phyloP scores from a whole-genome alignment of 73 alveolate genomes.

The Paramecium bursaria region DNA sequence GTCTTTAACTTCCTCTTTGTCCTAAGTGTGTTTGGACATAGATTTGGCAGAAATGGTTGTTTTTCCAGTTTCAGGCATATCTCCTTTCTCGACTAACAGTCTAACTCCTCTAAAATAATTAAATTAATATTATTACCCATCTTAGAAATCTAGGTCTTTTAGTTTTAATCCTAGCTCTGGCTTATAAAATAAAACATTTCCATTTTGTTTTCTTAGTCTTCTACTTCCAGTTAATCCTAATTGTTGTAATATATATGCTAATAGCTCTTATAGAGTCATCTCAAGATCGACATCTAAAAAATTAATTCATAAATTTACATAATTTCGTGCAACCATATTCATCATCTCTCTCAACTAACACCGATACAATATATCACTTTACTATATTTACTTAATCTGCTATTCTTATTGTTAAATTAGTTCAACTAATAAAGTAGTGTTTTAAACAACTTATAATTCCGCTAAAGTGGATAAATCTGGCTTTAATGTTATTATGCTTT shows the following conservation, averaged over 20 bases:
- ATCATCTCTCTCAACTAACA: slow-evolving; percentile 34
- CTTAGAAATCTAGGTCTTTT: slow-evolving; percentile 43
- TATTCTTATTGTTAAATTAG: neutral
- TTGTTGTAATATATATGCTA: slow-evolving; percentile 6
- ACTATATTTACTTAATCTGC: neutral
- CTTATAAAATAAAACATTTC: neutral
- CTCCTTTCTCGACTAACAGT: slow-evolving; percentile 76
- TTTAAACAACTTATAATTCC: slow-evolving; percentile 42
- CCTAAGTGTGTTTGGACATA: no score
- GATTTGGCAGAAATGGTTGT: slow-evolving; percentile 69
- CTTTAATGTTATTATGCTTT: neutral
- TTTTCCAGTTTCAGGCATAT: slow-evolving; percentile 76
- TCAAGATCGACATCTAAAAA: slow-evolving; percentile 39
- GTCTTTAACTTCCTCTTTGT: slow-evolving; percentile 46
- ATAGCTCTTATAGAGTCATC: slow-evolving; percentile 1
- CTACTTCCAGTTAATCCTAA: slow-evolving; percentile 4
- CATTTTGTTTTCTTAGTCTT: slow-evolving; percentile 43
- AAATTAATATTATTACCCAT: neutral
- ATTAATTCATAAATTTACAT: neutral
- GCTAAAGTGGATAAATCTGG: slow-evolving; percentile 48
- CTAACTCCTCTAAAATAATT: slow-evolving; percentile 72
- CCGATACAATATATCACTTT: neutral
- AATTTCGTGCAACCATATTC: slow-evolving; percentile 17
- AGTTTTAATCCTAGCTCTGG: neutral
- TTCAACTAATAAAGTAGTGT: slow-evolving; percentile 5